Evolutionary conservation across 345 rosid genomes (phyloP).

Genomic region (Citrus australasica): DNA sequence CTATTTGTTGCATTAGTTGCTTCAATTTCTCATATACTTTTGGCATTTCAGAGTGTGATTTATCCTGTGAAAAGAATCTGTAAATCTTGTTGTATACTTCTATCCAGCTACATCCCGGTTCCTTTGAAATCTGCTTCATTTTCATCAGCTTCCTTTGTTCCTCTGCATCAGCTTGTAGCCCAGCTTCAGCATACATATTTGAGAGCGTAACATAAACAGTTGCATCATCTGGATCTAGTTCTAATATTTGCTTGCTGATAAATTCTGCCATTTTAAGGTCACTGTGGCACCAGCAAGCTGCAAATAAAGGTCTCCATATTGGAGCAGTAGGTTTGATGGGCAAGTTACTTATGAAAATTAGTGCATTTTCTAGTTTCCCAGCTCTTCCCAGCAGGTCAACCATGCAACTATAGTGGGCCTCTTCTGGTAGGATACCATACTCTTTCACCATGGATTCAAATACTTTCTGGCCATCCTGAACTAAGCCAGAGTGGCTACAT

Average conservation of each 20-base stretch:
- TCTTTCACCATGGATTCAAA: slow-evolving; percentile 21
- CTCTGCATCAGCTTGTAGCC: slow-evolving; percentile 11
- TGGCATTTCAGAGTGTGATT: slow-evolving; percentile 15
- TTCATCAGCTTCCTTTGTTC: slow-evolving; percentile 23
- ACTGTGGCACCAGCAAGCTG: slow-evolving; percentile 28
- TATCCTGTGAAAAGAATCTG: slow-evolving; percentile 20
- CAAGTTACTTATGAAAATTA: slow-evolving; percentile 19
- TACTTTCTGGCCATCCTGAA: slow-evolving; percentile 24
- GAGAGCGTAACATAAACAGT: slow-evolving; percentile 21
- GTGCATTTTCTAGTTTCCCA: slow-evolving; percentile 21
- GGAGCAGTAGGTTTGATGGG: slow-evolving; percentile 26
- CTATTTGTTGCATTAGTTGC: slow-evolving; percentile 12
- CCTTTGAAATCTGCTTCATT: slow-evolving; percentile 9
- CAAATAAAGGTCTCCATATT: slow-evolving; percentile 31
- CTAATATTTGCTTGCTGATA: slow-evolving; percentile 15
- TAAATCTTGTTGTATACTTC: slow-evolving; percentile 25
- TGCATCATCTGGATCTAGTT: slow-evolving; percentile 20
- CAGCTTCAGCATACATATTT: slow-evolving; percentile 19
- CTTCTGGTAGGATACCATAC: slow-evolving; percentile 21
- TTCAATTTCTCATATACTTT: slow-evolving; percentile 16
- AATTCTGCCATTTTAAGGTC: slow-evolving; percentile 24
- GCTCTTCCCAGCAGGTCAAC: slow-evolving; percentile 31
- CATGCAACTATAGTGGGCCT: slow-evolving; percentile 30
- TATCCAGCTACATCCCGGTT: slow-evolving; percentile 27
- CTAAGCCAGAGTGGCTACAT: slow-evolving; percentile 29